A percentile compares a stretch with the other conserved stretches of the same genome.
Conservation (phyloP, 163 green algal species). For the Trebouxia gelatinosa region DNA sequence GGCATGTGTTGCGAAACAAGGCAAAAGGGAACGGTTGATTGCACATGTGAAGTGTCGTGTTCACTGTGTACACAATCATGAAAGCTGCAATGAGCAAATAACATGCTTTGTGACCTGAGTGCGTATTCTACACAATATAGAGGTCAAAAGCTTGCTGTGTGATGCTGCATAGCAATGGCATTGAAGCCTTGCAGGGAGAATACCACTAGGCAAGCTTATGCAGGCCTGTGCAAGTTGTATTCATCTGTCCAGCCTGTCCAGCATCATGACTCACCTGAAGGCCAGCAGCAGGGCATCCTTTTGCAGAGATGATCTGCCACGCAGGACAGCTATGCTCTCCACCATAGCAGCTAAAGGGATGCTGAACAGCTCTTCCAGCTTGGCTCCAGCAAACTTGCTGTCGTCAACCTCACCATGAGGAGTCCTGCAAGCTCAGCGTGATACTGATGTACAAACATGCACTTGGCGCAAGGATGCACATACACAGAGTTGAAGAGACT, state of each 20-base stretch:
- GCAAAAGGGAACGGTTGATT: neutral
- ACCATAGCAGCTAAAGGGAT: conserved; percentile 72
- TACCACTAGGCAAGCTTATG: neutral
- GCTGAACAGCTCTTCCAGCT: conserved; percentile 56
- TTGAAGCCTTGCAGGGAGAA: neutral
- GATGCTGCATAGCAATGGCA: neutral
- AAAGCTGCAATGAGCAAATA: too few species aligned
- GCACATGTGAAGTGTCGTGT: too few species aligned
- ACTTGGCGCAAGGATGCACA: neutral
- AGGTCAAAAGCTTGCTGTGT: neutral
- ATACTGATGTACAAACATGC: too few species aligned
- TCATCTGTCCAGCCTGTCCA: neutral
- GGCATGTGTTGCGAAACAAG: neutral
- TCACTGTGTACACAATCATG: too few species aligned
- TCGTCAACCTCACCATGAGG: neutral
- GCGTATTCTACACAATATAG: too few species aligned
- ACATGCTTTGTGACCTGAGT: too few species aligned
- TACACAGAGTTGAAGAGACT: too few species aligned
- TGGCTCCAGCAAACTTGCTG: too few species aligned
- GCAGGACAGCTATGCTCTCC: conserved; percentile 82
- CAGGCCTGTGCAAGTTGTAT: too few species aligned
- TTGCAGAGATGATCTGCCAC: conserved; percentile 36
- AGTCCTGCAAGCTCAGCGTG: neutral
- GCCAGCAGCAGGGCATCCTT: conserved; percentile 80
- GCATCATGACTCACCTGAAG: conserved; percentile 54